These are phyloP conservation scores for Aspergillus uvarum DNA, from an alignment of 2,329 filamentous ascomycete species.

Conservation along the genomic window DNA sequence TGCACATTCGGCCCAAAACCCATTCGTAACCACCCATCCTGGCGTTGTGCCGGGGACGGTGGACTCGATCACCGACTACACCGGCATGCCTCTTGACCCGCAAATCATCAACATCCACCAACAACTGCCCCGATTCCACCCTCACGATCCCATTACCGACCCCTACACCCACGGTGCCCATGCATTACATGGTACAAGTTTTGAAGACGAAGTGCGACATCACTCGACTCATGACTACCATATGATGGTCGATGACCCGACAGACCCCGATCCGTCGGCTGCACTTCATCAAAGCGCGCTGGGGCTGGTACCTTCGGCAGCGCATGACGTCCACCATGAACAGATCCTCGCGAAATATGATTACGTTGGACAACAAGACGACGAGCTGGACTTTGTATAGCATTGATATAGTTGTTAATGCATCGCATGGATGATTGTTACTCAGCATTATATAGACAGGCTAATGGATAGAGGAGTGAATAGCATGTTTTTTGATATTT, in stretches of 20 bases:
- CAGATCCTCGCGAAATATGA: conserved; percentile 42
- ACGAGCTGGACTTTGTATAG: conserved; percentile 27
- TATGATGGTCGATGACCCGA: conserved; percentile 44
- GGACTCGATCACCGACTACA: conserved; percentile 43
- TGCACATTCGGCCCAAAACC: conserved; percentile 28
- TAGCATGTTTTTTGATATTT: too few species aligned
- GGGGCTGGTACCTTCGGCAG: conserved; percentile 39
- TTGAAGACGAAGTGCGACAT: conserved; percentile 41
- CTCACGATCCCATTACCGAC: conserved; percentile 38
- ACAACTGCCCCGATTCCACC: conserved; percentile 43
- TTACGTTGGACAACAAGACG: conserved; percentile 40
- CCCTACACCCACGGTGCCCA: conserved; percentile 36
- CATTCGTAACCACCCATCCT: conserved; percentile 32
- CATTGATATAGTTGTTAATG: not conserved
- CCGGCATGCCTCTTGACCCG: conserved; percentile 59
- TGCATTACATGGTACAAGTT: conserved; percentile 33
- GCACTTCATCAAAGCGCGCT: conserved; percentile 40
- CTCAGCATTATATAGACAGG: too few species aligned
- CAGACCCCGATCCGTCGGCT: conserved; percentile 33
- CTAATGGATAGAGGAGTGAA: too few species aligned
- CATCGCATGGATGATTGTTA: not conserved
- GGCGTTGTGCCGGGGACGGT: conserved; percentile 37
- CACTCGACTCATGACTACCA: conserved; percentile 42
- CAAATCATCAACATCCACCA: conserved; percentile 58
- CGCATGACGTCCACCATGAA: conserved; percentile 43